A percentile compares a stretch with the other conserved stretches of the same genome.
Conservation (phyloP, 2,329 filamentous ascomycete species). For the Botryotinia narcissicola region DNA sequence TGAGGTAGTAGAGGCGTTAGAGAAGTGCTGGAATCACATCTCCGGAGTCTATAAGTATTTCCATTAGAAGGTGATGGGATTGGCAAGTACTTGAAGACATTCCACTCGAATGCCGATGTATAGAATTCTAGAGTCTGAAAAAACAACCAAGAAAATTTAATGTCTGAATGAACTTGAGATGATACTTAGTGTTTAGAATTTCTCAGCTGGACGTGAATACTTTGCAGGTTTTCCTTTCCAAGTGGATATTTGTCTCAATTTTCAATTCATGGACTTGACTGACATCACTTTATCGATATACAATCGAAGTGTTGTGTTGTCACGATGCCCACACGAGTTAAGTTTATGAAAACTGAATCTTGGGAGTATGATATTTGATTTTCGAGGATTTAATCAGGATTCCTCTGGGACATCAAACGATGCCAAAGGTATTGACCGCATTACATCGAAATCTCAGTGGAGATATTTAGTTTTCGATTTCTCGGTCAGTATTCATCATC, state of each 20-base stretch:
- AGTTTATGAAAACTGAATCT: not conserved
- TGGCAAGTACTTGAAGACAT: not conserved
- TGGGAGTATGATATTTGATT: not conserved
- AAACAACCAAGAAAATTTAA: not conserved
- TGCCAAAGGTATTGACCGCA: not conserved
- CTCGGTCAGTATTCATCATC: not conserved
- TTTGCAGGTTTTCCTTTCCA: rapidly evolving
- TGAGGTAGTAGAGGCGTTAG: slow-evolving; percentile 70
- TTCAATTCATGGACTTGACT: not conserved
- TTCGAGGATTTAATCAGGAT: not conserved
- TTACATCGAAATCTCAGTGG: too few species aligned
- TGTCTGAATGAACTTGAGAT: not conserved
- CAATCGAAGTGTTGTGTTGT: not conserved
- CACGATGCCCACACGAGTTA: not conserved
- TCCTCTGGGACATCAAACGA: not conserved
- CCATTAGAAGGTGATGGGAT: not conserved
- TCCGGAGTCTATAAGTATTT: slow-evolving; percentile 2
- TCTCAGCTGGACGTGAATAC: not conserved
- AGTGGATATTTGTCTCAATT: too few species aligned
- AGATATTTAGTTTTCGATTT: not conserved
- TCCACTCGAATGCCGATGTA: not conserved
- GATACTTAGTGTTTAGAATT: not conserved
- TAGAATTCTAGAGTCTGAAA: not conserved
- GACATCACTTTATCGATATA: not conserved
- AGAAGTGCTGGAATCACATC: slow-evolving; percentile 64